Conservation (phyloP, 176 grass and related monocot genomes). For the Dendrocalamus sinicus region DNA sequence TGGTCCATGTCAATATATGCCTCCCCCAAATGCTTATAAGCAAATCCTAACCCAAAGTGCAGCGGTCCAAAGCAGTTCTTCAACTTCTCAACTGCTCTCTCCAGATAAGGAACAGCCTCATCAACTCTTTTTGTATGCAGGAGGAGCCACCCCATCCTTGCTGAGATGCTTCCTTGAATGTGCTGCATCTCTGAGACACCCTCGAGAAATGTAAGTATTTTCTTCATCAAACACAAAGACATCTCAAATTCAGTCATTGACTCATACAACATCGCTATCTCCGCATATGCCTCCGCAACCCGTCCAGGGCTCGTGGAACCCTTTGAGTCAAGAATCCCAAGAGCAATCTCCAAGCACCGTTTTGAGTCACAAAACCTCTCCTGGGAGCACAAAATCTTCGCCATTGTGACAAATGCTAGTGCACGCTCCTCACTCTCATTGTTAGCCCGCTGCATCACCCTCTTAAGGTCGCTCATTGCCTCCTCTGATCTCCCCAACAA, state of each 20-base stretch:
- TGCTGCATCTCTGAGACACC: conserved; percentile 57
- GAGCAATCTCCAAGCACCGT: conserved; percentile 71
- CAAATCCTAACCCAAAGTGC: conserved; percentile 81
- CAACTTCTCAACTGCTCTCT: conserved; percentile 66
- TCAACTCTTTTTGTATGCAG: conserved; percentile 51
- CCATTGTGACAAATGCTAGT: conserved; percentile 60
- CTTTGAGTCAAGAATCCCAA: conserved; percentile 68
- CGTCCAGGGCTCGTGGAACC: conserved; percentile 21
- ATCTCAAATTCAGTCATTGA: conserved; percentile 67
- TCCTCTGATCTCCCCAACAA: conserved; percentile 59
- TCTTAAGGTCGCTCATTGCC: conserved; percentile 60
- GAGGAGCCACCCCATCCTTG: conserved; percentile 79
- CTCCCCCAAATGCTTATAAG: conserved; percentile 70
- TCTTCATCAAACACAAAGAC: conserved; percentile 71
- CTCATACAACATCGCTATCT: conserved; percentile 68
- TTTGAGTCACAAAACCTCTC: conserved; percentile 63
- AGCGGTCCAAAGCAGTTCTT: conserved; percentile 66
- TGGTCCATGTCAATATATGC: conserved; percentile 58
- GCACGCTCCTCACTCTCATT: conserved; percentile 70
- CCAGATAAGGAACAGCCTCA: conserved; percentile 71
- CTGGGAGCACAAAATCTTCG: conserved; percentile 55
- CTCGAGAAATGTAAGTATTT: conserved; percentile 55
- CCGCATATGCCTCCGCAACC: conserved; percentile 54
- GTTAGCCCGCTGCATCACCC: conserved; percentile 45
- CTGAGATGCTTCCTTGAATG: conserved; percentile 63